Base-by-base conservation (phyloP, 305 asterid species). In the Solanum aculeatissimum region DNA sequence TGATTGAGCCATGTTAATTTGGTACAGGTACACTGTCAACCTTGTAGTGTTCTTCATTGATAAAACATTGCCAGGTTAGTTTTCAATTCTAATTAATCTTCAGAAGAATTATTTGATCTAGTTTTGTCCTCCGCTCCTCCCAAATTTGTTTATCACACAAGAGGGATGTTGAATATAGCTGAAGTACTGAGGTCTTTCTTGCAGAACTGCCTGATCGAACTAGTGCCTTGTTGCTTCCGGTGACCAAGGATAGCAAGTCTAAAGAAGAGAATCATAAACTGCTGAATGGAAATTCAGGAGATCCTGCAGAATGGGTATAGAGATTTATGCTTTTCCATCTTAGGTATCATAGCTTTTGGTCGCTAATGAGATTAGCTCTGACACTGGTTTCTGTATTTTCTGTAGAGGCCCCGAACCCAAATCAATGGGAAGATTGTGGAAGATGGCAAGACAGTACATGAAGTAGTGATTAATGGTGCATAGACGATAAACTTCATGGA, bases 401-500 rank as follows among this genome's bases (percentile, higher is more conserved):
- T 86, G n/a, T 94, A 95, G 98, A 91, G 98, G 88, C 94, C 92
- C 29, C 91, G 99, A 88, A 93, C 94, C 88, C 99, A 95, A 93
- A 89, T 95, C 79, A 96, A 95, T 9, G 99, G 98, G 13, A 96
- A 94, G 98, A 93, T 92, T 10, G 87, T 88, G 91, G 98, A 95
- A 85, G 95, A 93, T 75, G 97, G 97, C 70, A 92, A 88, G 19
- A 85, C 92, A 0, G 94, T 92, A 85, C 95, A 92, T 25, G 98
- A 95, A 90, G 93, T 93, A 62, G 95, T 87, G 82, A 91, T 92
- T 77, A 94, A 92, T 81, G 92, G 97, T 81, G 90, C 89, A 86
- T 94, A 93, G 88, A 79, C 7, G 38, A 70, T 47, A 2, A 74
- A 15, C 60, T 45, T 74, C 60, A 18, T 18, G 57, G 47, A 69